A percentile compares a stretch with the other conserved stretches of the same genome.
phyloP scores from a whole-genome alignment of 768 basidiomycete species.

The Hydnomerulius pinastri region DNA sequence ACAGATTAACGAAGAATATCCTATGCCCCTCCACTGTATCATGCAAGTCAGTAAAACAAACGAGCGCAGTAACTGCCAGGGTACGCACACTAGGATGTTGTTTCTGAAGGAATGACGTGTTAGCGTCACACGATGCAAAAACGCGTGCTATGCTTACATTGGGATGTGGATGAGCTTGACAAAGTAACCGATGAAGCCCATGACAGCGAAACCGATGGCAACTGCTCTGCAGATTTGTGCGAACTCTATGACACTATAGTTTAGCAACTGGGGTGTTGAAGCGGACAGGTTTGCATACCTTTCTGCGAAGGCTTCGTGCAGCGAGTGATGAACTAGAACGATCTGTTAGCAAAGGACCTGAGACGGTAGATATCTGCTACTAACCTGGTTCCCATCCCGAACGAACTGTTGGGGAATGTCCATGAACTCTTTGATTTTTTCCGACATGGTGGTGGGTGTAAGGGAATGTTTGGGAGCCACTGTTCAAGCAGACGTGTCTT shows the following conservation, averaged over 20 bases:
- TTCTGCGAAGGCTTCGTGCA: conserved; percentile 98
- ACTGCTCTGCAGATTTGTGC: conserved; percentile 94
- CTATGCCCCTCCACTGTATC: conserved; percentile 74
- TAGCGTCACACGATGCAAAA: conserved; percentile 5
- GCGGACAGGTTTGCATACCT: conserved; percentile 63
- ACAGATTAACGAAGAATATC: conserved; percentile 19
- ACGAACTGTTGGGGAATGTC: conserved; percentile 92
- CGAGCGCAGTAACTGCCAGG: not conserved
- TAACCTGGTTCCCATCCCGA: conserved; percentile 90
- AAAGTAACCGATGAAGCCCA: conserved; percentile 99
- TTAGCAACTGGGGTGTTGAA: conserved; percentile 8
- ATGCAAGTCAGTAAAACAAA: conserved; percentile 26
- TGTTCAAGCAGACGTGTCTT: conserved; percentile 31
- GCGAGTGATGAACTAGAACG: conserved; percentile 82
- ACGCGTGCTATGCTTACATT: conserved; percentile 63
- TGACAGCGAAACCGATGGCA: conserved; percentile 95
- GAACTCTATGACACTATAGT: conserved; percentile 66
- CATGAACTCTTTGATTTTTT: conserved; percentile 86
- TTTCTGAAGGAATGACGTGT: conserved; percentile 56
- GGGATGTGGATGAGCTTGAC: conserved; percentile 99
- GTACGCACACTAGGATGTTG: conserved; percentile 94
- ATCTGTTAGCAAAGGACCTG: conserved; percentile 10
- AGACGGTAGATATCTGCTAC: conserved; percentile 19
- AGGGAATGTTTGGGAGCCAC: conserved; percentile 15
- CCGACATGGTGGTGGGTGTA: conserved; percentile 65